These are phyloP conservation scores for Debaryomyces prosopidis DNA, from an alignment of 805 yeast species.

Conservation along the genomic window DNA sequence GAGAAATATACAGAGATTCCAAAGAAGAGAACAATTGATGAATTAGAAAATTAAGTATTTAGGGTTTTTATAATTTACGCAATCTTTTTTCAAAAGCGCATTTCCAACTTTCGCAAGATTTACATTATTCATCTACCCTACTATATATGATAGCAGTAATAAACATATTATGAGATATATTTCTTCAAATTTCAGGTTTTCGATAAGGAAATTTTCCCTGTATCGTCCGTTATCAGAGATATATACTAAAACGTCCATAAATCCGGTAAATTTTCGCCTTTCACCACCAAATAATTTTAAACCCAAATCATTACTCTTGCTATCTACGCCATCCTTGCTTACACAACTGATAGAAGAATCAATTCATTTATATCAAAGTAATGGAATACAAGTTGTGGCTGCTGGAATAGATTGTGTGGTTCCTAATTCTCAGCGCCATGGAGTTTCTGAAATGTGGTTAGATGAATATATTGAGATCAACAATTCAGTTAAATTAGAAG, in stretches of 20 bases:
- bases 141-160: background rate
- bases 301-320: constrained; percentile 31
- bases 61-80: background rate
- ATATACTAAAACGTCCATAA: constrained; percentile 12
- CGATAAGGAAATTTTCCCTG: background rate
- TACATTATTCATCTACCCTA: no score
- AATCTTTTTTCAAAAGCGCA: no score
- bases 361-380: constrained; percentile 22
- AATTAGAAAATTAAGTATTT: constrained; percentile 13
- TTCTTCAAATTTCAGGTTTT: background rate
- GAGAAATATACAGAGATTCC: constrained; percentile 2
- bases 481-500: constrained; percentile 18
- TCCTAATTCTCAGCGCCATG: constrained; percentile 32
- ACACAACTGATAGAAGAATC: constrained; percentile 30
- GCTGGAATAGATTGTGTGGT: constrained; percentile 42
- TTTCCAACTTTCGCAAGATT: no score
- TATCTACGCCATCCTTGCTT: constrained; percentile 37
- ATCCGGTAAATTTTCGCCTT: constrained; percentile 12
- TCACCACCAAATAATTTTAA: constrained; percentile 9
- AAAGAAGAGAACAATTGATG: constrained; percentile 21
- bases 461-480: constrained; percentile 22
- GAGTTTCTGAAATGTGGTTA: constrained; percentile 42
- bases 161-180: background rate
- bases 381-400: constrained; percentile 35
- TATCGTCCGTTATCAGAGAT: background rate